Percentiles rank a stretch among this genome's conserved stretches.
Conservation (phyloP, 768 basidiomycete genomes). For the Gymnopilus junonius region DNA sequence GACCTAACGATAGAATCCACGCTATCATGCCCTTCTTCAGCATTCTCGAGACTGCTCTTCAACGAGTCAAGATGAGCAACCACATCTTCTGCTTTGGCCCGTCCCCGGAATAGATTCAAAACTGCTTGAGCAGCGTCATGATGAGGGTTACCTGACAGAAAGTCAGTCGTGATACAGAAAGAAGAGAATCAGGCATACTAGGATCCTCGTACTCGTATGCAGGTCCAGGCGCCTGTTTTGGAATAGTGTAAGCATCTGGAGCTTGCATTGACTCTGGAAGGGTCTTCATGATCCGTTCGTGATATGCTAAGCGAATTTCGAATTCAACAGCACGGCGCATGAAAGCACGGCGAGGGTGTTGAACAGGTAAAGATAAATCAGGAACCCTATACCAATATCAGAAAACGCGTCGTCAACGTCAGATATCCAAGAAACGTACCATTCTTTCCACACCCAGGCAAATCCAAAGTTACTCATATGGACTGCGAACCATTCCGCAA, state of each 20-base stretch:
- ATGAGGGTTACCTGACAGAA: constrained; percentile 67
- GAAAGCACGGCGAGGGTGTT: constrained; percentile 89
- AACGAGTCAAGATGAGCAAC: constrained; percentile 73
- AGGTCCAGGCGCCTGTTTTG: constrained; percentile 75
- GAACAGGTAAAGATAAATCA: constrained; percentile 71
- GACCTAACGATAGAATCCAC: constrained; percentile 72
- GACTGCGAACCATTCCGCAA: constrained; percentile 93
- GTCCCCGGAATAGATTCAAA: constrained; percentile 79
- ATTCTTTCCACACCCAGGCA: constrained; percentile 99
- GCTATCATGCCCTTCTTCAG: constrained; percentile 59
- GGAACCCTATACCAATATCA: constrained; percentile 63
- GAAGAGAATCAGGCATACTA: constrained; percentile 42
- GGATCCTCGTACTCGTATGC: constrained; percentile 85
- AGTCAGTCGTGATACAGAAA: constrained; percentile 1
- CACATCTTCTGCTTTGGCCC: constrained; percentile 81
- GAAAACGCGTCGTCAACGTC: neutral
- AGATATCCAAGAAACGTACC: constrained; percentile 52
- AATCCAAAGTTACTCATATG: constrained; percentile 99
- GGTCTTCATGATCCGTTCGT: constrained; percentile 89
- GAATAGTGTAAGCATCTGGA: constrained; percentile 63
- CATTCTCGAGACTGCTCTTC: constrained; percentile 65
- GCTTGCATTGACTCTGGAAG: constrained; percentile 82
- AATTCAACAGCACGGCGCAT: constrained; percentile 86
- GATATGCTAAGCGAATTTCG: constrained; percentile 91
- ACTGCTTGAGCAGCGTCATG: constrained; percentile 81